Percentiles rank a stretch among this genome's conserved stretches.
Evolutionary conservation across 164 flowering plant species (phyloP).

Genomic region (Sextonia rubra): DNA sequence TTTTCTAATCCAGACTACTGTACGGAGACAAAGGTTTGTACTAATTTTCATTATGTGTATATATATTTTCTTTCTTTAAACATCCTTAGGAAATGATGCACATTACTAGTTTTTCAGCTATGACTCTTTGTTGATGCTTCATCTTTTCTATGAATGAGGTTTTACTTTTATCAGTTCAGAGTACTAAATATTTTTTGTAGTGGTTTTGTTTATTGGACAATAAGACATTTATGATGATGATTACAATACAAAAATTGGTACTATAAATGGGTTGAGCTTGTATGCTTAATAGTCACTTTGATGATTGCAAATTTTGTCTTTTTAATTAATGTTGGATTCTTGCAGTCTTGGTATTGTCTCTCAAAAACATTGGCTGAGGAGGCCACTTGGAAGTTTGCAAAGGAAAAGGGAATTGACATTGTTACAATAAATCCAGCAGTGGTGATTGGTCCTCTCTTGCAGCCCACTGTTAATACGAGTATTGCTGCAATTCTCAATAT

Average conservation of each 20-base stretch:
- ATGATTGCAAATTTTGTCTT: neutral
- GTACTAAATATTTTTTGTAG: too few species aligned
- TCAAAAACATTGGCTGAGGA: slow-evolving; percentile 58
- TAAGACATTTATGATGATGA: neutral
- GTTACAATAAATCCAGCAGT: slow-evolving; percentile 43
- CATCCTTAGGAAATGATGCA: neutral
- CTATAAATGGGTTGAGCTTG: neutral
- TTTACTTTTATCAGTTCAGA: neutral
- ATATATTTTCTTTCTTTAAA: neutral
- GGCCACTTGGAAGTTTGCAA: slow-evolving; percentile 51
- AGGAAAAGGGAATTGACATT: slow-evolving; percentile 43
- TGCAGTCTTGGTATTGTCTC: slow-evolving; percentile 47
- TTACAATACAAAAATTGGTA: neutral
- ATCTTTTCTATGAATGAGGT: neutral
- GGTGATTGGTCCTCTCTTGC: slow-evolving; percentile 51
- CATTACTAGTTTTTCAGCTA: neutral
- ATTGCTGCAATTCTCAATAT: slow-evolving; percentile 28
- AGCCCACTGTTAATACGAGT: slow-evolving; percentile 48
- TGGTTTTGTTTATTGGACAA: neutral
- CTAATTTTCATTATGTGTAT: neutral
- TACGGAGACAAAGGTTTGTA: slow-evolving; percentile 30
- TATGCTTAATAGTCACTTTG: neutral
- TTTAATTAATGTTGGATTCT: neutral
- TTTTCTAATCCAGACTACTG: slow-evolving; percentile 42
- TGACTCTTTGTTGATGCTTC: too few species aligned